Evolutionary conservation across 192 early-diverging fungal species (phyloP), one percentile per base, ranked within the genome.

Genomic region (Pilaira anomala): DNA sequence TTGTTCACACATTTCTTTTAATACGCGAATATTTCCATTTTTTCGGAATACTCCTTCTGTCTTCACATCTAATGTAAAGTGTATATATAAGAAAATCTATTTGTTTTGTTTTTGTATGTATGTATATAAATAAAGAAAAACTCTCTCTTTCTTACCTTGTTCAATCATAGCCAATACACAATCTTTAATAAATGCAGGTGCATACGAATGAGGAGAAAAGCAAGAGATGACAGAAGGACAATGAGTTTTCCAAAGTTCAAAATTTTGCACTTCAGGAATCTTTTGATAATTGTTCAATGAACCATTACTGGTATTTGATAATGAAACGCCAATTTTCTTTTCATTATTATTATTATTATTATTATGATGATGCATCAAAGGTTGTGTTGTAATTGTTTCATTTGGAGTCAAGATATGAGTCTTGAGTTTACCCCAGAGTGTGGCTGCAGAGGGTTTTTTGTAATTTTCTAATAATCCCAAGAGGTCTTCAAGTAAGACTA

Each of bases 41-140:
- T 67, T 67, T 25, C 66, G 48, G 36, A 67, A 67, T 1, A 67
- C 30, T 18, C 66, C 66, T 60, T 67, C 66, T 3, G 50, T 60
- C 14, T 39, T 46, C 39, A 67, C 36, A 29, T 85, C 86, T 67
- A 45, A 30, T 26, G 18, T 45, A 7, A 48, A 11, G 9, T 39
- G 26, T 9, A 64, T 8, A 16, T 39, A 42, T 8, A 64, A 21
- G 29, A 9, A 39, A 0, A 55, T 18, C n/a, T 16, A 1, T 30
- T 28, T 22, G 28, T 40, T 1, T n/a, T 18, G 40, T 53, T n/a
- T 30, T 12, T 9, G 24, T 44, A 53, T 54, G 21, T 29, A 44
- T 39, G 30, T 50, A 61, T 21, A 33, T 36, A 39, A 64, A 28
- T 30, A 19, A 7, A 26, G 21, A 29, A n/a, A 25, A 42, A 2